Conservation (phyloP, 2,329 filamentous ascomycete genomes). For the Clarireedia sp. region DNA sequence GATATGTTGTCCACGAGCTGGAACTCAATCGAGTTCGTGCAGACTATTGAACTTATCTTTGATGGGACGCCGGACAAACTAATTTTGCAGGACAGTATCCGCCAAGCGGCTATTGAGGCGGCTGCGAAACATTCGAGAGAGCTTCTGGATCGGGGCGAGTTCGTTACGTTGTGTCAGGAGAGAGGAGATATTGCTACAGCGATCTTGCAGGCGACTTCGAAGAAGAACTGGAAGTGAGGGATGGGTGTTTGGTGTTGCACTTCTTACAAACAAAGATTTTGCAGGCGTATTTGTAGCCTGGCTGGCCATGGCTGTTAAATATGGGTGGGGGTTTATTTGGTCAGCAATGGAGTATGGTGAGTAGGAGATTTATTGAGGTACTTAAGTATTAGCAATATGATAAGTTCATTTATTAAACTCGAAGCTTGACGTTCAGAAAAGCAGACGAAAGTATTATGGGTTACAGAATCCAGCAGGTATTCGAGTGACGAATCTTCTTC, state of each 20-base stretch:
- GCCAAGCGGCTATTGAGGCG: background rate
- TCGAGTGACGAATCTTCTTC: too few relatives aligned
- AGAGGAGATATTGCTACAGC: conserved; percentile 9
- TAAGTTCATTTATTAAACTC: too few relatives aligned
- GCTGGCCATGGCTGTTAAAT: too few relatives aligned
- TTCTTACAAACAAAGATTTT: too few relatives aligned
- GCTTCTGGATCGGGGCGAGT: conserved; percentile 8
- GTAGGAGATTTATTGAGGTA: too few relatives aligned
- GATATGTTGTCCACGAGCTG: background rate
- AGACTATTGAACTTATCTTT: conserved; percentile 12
- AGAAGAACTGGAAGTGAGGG: background rate
- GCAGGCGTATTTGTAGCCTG: too few relatives aligned
- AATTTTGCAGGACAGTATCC: background rate
- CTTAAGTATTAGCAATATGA: too few relatives aligned
- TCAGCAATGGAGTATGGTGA: too few relatives aligned
- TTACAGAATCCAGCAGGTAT: too few relatives aligned
- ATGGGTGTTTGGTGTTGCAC: background rate
- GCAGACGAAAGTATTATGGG: too few relatives aligned
- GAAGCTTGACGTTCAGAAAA: too few relatives aligned
- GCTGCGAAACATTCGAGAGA: conserved; percentile 1
- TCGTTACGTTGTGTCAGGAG: conserved; percentile 9
- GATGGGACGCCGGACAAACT: conserved; percentile 9
- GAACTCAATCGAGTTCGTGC: conserved; percentile 7
- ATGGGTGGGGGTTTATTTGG: too few relatives aligned
- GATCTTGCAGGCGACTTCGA: background rate